Base-by-base conservation (phyloP, 2,329 filamentous ascomycete species). In the Mariannaea sp. region DNA sequence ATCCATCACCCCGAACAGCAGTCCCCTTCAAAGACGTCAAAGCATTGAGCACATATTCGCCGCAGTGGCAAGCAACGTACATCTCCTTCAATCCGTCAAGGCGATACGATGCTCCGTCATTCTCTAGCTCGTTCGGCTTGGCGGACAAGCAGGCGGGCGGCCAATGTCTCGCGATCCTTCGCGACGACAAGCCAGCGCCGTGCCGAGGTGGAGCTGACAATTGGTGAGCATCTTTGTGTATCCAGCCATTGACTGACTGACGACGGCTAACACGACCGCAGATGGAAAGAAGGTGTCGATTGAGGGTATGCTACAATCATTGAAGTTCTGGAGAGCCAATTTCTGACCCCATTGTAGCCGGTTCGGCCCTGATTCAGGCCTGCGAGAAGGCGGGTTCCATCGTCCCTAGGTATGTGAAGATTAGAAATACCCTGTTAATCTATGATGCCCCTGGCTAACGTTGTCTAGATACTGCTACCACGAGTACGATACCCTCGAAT, bases 281-380 rank as follows among this genome's bases (percentile, higher is more conserved):
- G 93, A 99, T 85, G 94, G 93, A 72, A 96, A 96, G 82, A 96
- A 97, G 78, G 88, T 99, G 51, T 96, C 92, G 59, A 92, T 99
- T 74, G 92, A 97, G 89, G 91, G 92, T 96, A 87, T 65, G 69
- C 33, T 49, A 54, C 30, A 53, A 45, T 48, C 38, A 40, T 53
- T 67, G 49, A 56, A 24, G 43, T 49, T 59, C 35, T 49, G 47
- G 14, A 33, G 60, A 47, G 45, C 43, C 32, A 57, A 51, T 65
- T 62, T 57, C 71, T 80, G 69, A 80, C 71, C 49, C 55, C 43
- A 67, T 64, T 68, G 74, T 73, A 96, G 93, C 93, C 77, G 93
- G 93, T 64, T 94, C 94, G 67, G 93, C 94, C 70, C 84, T 99
- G 69, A 99, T 99, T 73, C 94, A 99, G 80, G 94, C 94, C 71